Conservation (phyloP, 1,139 yeast species). For the Pneumocystis oryctolagi region DNA sequence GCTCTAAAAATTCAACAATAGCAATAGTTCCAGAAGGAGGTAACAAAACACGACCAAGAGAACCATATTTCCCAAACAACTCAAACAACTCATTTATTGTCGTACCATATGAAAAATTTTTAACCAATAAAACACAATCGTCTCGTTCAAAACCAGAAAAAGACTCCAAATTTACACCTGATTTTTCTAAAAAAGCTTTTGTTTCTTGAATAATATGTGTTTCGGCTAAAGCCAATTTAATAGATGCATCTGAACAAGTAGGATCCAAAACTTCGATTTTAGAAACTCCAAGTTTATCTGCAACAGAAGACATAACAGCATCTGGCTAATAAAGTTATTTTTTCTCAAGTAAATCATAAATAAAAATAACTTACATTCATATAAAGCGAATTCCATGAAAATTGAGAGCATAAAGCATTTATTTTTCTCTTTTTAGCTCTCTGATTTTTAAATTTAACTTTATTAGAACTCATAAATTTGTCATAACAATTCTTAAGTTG, state of each 20-base stretch:
- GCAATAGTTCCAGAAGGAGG: constrained; percentile 98
- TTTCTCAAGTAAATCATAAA: background rate
- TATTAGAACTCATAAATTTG: constrained; percentile 76
- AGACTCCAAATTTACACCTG: constrained; percentile 68
- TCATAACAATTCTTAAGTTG: constrained; percentile 51
- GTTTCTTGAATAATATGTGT: constrained; percentile 90
- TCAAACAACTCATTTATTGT: constrained; percentile 67
- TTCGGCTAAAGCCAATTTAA: constrained; percentile 95
- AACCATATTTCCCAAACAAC: constrained; percentile 65
- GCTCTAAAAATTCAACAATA: constrained; percentile 75
- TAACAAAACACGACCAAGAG: constrained; percentile 64
- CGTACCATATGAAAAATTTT: constrained; percentile 83
- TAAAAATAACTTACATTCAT: constrained; percentile 35
- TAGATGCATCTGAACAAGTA: constrained; percentile 74
- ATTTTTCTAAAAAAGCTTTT: constrained; percentile 65
- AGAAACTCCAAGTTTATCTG: constrained; percentile 63
- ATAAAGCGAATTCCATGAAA: constrained; percentile 88
- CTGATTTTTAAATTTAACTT: constrained; percentile 77
- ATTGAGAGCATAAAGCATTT: constrained; percentile 70
- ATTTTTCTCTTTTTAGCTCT: constrained; percentile 77
- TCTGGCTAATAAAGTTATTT: constrained; percentile 31
- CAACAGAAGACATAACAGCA: constrained; percentile 84
- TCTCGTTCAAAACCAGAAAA: constrained; percentile 57
- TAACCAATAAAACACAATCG: constrained; percentile 66
- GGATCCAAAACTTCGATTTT: constrained; percentile 81